Base-by-base conservation (phyloP, 164 flowering plant genomes). In the Akebia trifoliata region DNA sequence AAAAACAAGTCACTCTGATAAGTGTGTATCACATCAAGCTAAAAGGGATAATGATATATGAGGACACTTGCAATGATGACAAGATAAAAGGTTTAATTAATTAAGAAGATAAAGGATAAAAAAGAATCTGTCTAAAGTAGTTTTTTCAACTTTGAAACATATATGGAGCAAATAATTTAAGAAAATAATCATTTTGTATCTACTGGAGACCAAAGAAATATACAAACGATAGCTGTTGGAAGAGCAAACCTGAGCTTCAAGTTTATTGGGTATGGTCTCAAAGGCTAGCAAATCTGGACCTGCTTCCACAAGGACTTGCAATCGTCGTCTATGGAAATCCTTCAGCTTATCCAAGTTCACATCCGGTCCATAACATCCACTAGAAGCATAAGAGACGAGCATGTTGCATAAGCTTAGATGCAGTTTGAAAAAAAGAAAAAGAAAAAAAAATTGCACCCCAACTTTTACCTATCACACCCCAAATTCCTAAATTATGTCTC, bases 241-340 rank as follows among this genome's bases (percentile, higher is more conserved):
- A 38, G 50, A 40, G 50, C 69, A 62, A 54, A 92, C 98, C 93
- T 85, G 86, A 59, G 96, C 87, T 80, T 93, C 98, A 25, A 93
- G 84, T 68, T 85, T 93, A 55, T 84, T 90, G 2, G 98, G 98
- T 57, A 87, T 90, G 51, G 98, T 85, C 75, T 93, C 97, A 67
- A 93, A 93, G 11, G 97, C 97, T 18, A 90, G 70, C 72, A 90
- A 52, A 59, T 93, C 97, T 4, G 98, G 73, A 29, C 90, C 84
- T 9, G 94, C 83, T 67, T 80, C 78, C 9, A 81, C 83, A 20
- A 93, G 84, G 57, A 93, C 77, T 73, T 80, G 91, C 68, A 93
- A 50, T 60, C 93, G 80, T 14, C 82, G 80, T 24, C 94, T 66
- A 44, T 93, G 98, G 45, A 93, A 93, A 65, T 87, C 94, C 75